Evolutionary conservation across 2,329 filamentous ascomycete genomes (phyloP), one percentile per base, ranked within the genome.

Genomic region (Niveomyces coronatus): DNA sequence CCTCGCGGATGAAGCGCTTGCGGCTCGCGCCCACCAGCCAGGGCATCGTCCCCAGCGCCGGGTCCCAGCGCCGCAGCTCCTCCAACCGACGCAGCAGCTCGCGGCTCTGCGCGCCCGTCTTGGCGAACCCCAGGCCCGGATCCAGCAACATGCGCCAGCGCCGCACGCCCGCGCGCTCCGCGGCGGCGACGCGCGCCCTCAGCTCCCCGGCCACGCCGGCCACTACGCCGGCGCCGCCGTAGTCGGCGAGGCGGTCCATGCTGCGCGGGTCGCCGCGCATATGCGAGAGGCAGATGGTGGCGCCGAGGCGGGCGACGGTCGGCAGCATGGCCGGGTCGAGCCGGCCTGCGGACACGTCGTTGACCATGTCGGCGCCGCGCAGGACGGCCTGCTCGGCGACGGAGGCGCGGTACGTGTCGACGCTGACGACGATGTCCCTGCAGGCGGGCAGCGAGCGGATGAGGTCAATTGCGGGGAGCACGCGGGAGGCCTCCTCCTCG

Each of bases 71-170:
- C 19, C 79, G 68, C 45, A 94, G 62, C 46, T 78, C 73, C 8
- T 69, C 67, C 22, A 93, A 60, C 2, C 74, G 62, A 8, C 83
- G 69, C 23, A 98, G 64, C 3, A 98, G 63, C 49, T 86, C 78
- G 3, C 95, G 63, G 57, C 95, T 95, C 56, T 95, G 86, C 28
- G 71, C 67, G 38, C 71, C 68, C 1, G 76, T 79, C 65, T 98
- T 98, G 40, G 91, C 87, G 55, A 98, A 98, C 0, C 91, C 91
- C 22, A 98, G 74, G 0, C 91, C 91, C 0, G 91, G 91, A 55
- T 98, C 91, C 2, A 96, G 75, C 23, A 96, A 79, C 46, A 98
- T 93, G 47, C 89, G 83, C 91, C 91, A 98, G 34, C 88, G 79
- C 4, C 85, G 73, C 30, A 98, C 74, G 1, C 91, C 91, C 0